phyloP scores from a whole-genome alignment of 768 basidiomycete genomes.

The Trametes elegans region DNA sequence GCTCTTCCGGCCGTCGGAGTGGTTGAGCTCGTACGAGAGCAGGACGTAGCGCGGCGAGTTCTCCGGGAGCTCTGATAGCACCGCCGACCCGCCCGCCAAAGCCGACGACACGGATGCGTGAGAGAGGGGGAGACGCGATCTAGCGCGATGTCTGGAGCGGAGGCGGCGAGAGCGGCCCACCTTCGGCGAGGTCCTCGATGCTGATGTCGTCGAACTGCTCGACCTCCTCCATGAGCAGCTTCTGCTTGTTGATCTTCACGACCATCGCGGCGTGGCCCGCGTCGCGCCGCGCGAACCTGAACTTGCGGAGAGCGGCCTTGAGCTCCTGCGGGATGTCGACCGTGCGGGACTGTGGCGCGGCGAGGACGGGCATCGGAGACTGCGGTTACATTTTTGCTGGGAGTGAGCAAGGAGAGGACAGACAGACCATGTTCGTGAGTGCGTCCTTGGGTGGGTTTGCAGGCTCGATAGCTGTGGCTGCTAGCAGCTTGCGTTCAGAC shows the following conservation, averaged over 20 bases:
- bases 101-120: conserved; percentile 3
- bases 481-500: not conserved
- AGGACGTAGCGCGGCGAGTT: conserved; percentile 85
- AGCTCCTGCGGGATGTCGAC: conserved; percentile 84
- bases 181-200: conserved; percentile 86
- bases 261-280: conserved; percentile 74
- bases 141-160: not conserved
- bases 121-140: not conserved
- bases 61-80: conserved; percentile 92
- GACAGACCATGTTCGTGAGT: conserved; percentile 10
- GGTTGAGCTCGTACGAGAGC: conserved; percentile 77
- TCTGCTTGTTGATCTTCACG: conserved; percentile 87
- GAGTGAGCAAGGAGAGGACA: not conserved
- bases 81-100: too few species aligned
- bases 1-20: conserved; percentile 79
- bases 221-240: conserved; percentile 79
- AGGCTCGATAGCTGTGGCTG: not conserved
- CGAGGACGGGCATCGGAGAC: too few species aligned
- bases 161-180: conserved; percentile 36
- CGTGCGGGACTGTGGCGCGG: conserved; percentile 67
- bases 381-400: too few species aligned
- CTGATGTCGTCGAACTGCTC: conserved; percentile 75
- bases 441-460: not conserved
- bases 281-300: conserved; percentile 66
- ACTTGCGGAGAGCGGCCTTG: conserved; percentile 80